Conservation (phyloP, 306 rosid species). For the Cucumis melo region DNA sequence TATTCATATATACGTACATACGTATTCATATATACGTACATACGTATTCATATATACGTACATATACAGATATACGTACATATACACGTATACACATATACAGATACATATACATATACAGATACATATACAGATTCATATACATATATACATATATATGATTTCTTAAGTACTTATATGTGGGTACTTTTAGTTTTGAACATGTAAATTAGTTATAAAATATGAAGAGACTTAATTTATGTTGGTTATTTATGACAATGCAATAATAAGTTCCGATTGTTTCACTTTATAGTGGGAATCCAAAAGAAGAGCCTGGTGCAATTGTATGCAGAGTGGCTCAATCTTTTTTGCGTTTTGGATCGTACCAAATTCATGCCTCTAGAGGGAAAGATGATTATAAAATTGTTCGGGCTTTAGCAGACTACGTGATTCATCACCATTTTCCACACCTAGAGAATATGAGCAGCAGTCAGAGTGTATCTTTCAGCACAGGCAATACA, state of each 20-base stretch:
- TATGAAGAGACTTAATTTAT: not conserved
- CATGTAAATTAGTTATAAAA: not conserved
- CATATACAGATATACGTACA: too few species aligned
- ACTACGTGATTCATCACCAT: conserved; percentile 76
- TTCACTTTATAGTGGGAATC: conserved; percentile 57
- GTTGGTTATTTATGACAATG: not conserved
- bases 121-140: too few species aligned
- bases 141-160: too few species aligned
- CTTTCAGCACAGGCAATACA: conserved; percentile 67
- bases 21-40: too few species aligned
- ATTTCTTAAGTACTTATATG: not conserved
- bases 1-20: too few species aligned
- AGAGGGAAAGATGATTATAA: conserved; percentile 68
- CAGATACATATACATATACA: too few species aligned
- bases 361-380: conserved; percentile 78
- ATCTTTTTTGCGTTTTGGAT: conserved; percentile 93
- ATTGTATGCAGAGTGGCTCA: conserved; percentile 84
- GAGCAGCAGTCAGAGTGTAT: conserved; percentile 73
- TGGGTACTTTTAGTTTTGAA: not conserved
- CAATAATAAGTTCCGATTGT: not conserved
- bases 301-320: conserved; percentile 96
- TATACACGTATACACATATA: too few species aligned
- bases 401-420: conserved; percentile 69
- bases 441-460: conserved; percentile 83
- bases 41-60: too few species aligned